Evolutionary conservation across 164 flowering plant genomes (phyloP).

Genomic region (Berberis thunbergii): DNA sequence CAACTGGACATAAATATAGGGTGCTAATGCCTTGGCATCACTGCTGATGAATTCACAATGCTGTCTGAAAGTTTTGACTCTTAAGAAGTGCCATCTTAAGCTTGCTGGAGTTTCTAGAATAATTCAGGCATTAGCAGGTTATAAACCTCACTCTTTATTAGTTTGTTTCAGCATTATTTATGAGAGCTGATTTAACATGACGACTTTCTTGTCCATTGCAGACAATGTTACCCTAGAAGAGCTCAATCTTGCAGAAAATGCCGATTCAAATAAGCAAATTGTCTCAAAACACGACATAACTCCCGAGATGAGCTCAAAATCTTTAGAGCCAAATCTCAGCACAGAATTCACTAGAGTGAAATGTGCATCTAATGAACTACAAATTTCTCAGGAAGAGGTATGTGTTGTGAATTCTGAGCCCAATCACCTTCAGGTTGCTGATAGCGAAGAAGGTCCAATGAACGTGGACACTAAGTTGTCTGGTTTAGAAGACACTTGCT

Average conservation of each 20-base stretch:
- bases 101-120: conserved; percentile 47
- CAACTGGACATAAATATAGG: conserved; percentile 38
- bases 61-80: conserved; percentile 45
- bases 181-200: conserved; percentile 2
- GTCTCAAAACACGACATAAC: conserved; percentile 6
- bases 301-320: conserved; percentile 13
- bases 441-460: conserved; percentile 59
- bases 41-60: conserved; percentile 50
- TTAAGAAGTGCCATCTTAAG: conserved; percentile 68
- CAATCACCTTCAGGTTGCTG: conserved; percentile 66
- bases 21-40: conserved; percentile 38
- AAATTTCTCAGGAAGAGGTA: conserved; percentile 17
- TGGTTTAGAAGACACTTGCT: conserved; percentile 31
- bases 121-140: conserved; percentile 63
- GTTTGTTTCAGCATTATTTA: neutral
- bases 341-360: conserved; percentile 11
- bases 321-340: conserved; percentile 9
- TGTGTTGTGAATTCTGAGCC: conserved; percentile 20
- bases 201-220: conserved; percentile 18
- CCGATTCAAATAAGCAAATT: conserved; percentile 13
- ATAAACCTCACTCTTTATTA: conserved; percentile 2
- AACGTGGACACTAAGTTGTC: conserved; percentile 25
- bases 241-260: conserved; percentile 71
- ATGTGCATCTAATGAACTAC: conserved; percentile 13
- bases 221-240: conserved; percentile 62